Evolutionary conservation across 495 filamentous ascomycete genomes (phyloP).

Genomic region (Neurospora sp.): DNA sequence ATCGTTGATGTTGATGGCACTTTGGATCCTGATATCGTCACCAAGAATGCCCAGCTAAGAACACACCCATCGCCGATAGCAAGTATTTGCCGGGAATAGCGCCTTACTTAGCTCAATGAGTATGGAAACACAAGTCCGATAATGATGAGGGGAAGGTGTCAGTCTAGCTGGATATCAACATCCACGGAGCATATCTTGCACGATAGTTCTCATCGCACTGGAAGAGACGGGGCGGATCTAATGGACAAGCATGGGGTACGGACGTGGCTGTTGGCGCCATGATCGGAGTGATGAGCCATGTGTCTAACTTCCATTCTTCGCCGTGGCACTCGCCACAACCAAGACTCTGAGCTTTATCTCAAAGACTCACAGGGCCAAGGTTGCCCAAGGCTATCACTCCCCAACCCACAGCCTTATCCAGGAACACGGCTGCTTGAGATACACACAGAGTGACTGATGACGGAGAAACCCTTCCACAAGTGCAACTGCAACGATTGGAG

Average conservation of each 20-base stretch:
- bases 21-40: neutral
- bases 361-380: neutral
- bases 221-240: neutral
- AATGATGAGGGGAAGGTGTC: neutral
- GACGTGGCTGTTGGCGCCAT: neutral
- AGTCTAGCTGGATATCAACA: neutral
- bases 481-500: slow-evolving; percentile 41
- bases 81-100: neutral
- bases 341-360: neutral
- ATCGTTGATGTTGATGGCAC: neutral
- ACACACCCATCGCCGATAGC: neutral
- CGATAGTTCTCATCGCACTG: neutral
- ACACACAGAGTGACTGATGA: neutral
- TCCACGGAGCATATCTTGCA: neutral
- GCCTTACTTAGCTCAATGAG: neutral
- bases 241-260: neutral
- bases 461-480: slow-evolving; percentile 31
- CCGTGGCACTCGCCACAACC: neutral
- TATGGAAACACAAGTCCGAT: neutral
- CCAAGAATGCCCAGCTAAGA: neutral
- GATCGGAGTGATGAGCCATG: neutral
- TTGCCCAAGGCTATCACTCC: neutral
- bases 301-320: neutral
- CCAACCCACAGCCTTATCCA: neutral
- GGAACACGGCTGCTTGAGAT: neutral